Evolutionary conservation across 2,329 filamentous ascomycete genomes (phyloP).

Genomic region (Boeremia exigua): DNA sequence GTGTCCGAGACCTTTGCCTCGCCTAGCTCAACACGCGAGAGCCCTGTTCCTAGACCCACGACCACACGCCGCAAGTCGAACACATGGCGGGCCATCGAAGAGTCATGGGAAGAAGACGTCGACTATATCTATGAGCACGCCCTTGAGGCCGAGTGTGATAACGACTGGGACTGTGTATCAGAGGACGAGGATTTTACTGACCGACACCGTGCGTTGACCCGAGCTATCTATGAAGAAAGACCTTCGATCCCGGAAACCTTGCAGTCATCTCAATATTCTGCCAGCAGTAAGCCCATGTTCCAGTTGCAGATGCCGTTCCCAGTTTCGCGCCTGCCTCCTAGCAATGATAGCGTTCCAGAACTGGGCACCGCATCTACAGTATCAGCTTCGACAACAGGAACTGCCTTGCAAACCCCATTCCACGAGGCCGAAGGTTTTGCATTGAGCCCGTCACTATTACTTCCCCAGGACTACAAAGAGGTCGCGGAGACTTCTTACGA

Average conservation of each 20-base stretch:
- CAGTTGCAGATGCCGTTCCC: slow-evolving; percentile 32
- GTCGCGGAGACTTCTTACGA: slow-evolving; percentile 45
- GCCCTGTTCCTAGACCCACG: slow-evolving; percentile 29
- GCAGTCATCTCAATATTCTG: neutral
- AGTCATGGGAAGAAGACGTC: slow-evolving; percentile 67
- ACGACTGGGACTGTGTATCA: slow-evolving; percentile 59
- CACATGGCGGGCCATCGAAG: slow-evolving; percentile 47
- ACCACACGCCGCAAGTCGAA: slow-evolving; percentile 39
- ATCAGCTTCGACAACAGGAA: slow-evolving; percentile 41
- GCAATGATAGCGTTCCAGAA: slow-evolving; percentile 39
- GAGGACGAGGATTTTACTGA: slow-evolving; percentile 43
- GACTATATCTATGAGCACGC: slow-evolving; percentile 68
- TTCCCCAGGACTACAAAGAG: slow-evolving; percentile 45
- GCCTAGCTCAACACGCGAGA: slow-evolving; percentile 41
- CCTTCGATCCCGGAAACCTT: slow-evolving; percentile 3
- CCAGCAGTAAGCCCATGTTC: neutral
- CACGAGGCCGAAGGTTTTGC: slow-evolving; percentile 43
- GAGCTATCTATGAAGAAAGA: slow-evolving; percentile 7
- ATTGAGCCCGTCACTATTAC: slow-evolving; percentile 46
- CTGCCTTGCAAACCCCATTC: slow-evolving; percentile 39
- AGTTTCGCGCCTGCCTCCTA: slow-evolving; percentile 38
- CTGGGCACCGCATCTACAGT: slow-evolving; percentile 43
- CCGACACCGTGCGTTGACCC: slow-evolving; percentile 26
- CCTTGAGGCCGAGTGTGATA: slow-evolving; percentile 66
- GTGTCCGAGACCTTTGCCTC: slow-evolving; percentile 56